These are phyloP conservation scores for Aspergillus wentii DNA, from an alignment of 495 filamentous ascomycete genomes.

Conservation along the genomic window DNA sequence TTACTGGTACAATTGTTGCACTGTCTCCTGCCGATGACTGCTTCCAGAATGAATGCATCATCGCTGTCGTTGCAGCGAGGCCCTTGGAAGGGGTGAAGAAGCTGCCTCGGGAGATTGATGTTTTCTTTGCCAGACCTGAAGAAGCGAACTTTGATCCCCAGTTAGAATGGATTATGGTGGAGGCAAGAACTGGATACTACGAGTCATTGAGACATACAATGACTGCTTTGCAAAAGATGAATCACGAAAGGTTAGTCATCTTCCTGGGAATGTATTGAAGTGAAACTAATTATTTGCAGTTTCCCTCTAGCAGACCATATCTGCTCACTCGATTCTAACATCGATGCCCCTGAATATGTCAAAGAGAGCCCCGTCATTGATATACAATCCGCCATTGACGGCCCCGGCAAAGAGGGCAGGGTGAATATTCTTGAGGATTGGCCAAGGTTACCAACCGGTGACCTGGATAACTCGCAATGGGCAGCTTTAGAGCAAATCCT, in stretches of 20 bases:
- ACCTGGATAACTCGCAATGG: conserved; percentile 67
- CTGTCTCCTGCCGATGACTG: conserved; percentile 58
- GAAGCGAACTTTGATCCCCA: conserved; percentile 66
- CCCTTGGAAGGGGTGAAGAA: conserved; percentile 55
- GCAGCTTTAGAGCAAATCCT: conserved; percentile 64
- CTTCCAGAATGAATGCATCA: conserved; percentile 60
- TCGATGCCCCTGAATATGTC: conserved; percentile 47
- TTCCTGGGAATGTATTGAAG: conserved; percentile 23
- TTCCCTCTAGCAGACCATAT: conserved; percentile 62
- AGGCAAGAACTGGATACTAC: conserved; percentile 64
- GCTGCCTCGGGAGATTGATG: conserved; percentile 68
- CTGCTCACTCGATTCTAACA: conserved; percentile 42
- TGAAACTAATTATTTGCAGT: conserved; percentile 21
- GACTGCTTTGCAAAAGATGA: conserved; percentile 68
- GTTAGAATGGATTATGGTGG: conserved; percentile 72
- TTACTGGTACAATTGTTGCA: conserved; percentile 65
- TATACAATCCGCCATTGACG: conserved; percentile 31
- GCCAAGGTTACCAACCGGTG: conserved; percentile 41
- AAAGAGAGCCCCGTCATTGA: conserved; percentile 38
- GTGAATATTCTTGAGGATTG: conserved; percentile 46
- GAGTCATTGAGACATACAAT: conserved; percentile 71
- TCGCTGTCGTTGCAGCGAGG: conserved; percentile 71
- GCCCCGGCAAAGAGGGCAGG: conserved; percentile 14
- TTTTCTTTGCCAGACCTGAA: conserved; percentile 60
- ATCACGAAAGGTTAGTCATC: conserved; percentile 48